phyloP scores from a whole-genome alignment of 1,139 yeast species.

The Debaryomycetaceae sp. region DNA sequence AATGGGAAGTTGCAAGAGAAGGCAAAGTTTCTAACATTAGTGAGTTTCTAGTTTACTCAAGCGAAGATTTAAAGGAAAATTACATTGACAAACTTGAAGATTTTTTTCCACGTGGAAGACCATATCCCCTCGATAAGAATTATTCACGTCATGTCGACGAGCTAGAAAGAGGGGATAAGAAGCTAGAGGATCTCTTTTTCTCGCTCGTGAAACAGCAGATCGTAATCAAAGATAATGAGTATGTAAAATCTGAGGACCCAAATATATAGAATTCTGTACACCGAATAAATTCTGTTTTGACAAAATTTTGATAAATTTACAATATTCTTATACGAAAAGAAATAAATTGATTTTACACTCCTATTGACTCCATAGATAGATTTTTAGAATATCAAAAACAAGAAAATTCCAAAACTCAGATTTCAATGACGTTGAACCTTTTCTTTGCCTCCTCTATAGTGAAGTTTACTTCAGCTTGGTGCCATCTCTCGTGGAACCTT shows the following conservation, averaged over 20 bases:
- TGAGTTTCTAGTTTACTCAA: conserved; percentile 25
- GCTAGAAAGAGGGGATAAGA: conserved; percentile 1
- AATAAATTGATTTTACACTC: too few species aligned
- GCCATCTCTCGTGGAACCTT: conserved; percentile 43
- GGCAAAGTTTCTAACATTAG: conserved; percentile 19
- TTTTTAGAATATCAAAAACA: neutral
- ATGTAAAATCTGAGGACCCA: neutral
- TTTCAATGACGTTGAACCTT: conserved; percentile 13
- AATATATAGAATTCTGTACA: neutral
- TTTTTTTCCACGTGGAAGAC: conserved; percentile 4
- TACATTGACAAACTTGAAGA: conserved; percentile 19
- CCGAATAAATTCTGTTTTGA: neutral
- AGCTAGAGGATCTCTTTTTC: conserved; percentile 1
- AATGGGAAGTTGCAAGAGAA: conserved; percentile 27
- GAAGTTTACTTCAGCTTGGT: conserved; percentile 19
- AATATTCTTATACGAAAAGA: neutral
- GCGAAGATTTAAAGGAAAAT: conserved; percentile 17
- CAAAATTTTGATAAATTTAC: neutral
- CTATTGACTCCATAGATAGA: too few species aligned
- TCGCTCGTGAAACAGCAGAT: neutral
- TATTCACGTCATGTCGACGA: conserved; percentile 13
- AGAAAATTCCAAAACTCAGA: conserved; percentile 1
- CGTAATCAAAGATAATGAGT: conserved; percentile 1
- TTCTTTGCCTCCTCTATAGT: conserved; percentile 16
- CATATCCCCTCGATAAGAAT: conserved; percentile 18